Base-by-base conservation (phyloP, 2,329 filamentous ascomycete species). In the Botrytis porri region DNA sequence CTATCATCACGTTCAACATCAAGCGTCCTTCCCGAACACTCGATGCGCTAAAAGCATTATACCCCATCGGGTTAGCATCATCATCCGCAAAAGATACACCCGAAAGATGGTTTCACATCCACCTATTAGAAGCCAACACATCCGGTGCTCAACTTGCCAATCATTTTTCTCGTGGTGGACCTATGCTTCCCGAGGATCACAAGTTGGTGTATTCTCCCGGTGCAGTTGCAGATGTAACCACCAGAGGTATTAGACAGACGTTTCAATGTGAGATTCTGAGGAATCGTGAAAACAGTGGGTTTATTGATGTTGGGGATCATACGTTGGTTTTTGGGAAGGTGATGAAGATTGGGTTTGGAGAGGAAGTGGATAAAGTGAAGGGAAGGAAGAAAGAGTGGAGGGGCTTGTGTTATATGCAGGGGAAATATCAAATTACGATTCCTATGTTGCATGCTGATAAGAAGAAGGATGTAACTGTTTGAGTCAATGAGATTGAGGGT, bases 1-100 rank as follows among this genome's bases (percentile, higher is more conserved):
- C 80, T 9, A 77, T 80, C 16, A 71, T 81, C n/a, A 78, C 79
- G 25, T 81, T 81, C 73, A 81, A 81, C 51, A 79, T 81, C 63
- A 74, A 76, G 32, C 72, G 66, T n/a, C 80, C 80, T 12, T 80
- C 79, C 1, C 70, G 73, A 12, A 81, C 80, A 6, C 71, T 80
- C 0, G 70, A 73, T 39, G 78, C 79, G 6, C 62, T 81, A 4
- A 73, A 69, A 59, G 29, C 73, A 29, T 60, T 72, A 37, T 43
- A 76, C 22, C 80, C 80, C 48, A 10, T 12, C 9, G 29, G 6
- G 22, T 22, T 29, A 9, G 25, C 25, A 57, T 16, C 48, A 32
- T 20, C n/a, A 35, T 25, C 39, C 16, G 25, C 57, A 3, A 43
- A 9, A 32, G 32, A 25, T 29, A 54, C 12, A 7, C n/a, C 25